Evolutionary conservation across 2,329 filamentous ascomycete species (phyloP), one percentile per base, ranked within the genome.

Genomic region (Hymenoscyphus occultus): DNA sequence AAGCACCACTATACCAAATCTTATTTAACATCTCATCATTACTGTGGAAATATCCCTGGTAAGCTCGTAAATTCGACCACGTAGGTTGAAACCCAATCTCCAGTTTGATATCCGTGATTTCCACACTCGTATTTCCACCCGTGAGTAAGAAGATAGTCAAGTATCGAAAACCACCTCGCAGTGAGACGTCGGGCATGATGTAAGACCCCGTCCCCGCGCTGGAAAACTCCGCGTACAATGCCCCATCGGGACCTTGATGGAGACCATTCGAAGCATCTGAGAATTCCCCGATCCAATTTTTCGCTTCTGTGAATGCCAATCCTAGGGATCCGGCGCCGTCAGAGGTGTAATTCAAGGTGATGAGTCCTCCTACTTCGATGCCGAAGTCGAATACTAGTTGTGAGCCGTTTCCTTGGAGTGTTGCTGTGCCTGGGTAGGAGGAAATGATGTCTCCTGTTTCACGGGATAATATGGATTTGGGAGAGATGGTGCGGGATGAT

Each of bases 341-440:
- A 4, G 79, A 75, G 2, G 60, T 54, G 57, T 71, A 71, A 3
- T 69, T 58, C 12, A 73, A 16, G 1, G 66, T 80, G 7, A 84
- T 74, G 62, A 86, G 80, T 12, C 85, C 85, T 22, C 85, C 84
- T 12, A 87, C 84, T 71, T 87, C 84, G 39, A 79, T 77, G 3
- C 84, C 84, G 71, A 87, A 87, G 71, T 87, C 85, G 65, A 86
- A 84, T 1, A 86, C 81, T 2, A 84, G 71, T 28, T 78, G 76
- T 2, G 83, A 84, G 5, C 81, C 82, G 71, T 86, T 85, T 0
- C 66, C 67, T 19, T 67, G 64, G 10, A 72, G 66, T 22, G 61
- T 58, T 5, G 64, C 56, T 1, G 60, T 51, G 9, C 68, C 69
- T 4, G 62, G 57, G 32, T 60, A 73, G 1, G 42, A 40, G 2